Percentiles rank a stretch among this genome's conserved stretches.
These are phyloP conservation scores for Geotrichum australiense DNA, from an alignment of 1,139 yeast genomes.

Conservation along the genomic window DNA sequence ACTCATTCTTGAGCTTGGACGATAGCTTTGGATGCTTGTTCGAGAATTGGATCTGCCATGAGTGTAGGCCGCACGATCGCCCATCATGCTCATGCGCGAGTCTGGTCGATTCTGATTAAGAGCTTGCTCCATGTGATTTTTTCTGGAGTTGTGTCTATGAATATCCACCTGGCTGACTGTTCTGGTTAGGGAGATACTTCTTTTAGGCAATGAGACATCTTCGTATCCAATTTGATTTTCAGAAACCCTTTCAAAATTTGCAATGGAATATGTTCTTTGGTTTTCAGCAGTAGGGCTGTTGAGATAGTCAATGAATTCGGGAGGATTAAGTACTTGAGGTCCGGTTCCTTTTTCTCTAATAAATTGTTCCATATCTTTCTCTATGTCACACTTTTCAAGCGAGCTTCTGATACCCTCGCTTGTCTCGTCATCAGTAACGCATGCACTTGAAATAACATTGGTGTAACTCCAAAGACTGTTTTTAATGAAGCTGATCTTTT, in stretches of 20 bases:
- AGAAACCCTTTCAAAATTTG: conserved; percentile 1
- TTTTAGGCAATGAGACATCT: not conserved
- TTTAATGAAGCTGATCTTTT: conserved; percentile 67
- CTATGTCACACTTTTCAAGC: conserved; percentile 62
- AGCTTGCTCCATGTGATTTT: not conserved
- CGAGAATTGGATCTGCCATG: conserved; percentile 1
- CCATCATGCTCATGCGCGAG: conserved; percentile 1
- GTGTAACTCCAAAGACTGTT: conserved; percentile 78
- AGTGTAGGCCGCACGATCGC: not conserved
- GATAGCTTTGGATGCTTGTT: not conserved
- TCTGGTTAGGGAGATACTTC: not conserved
- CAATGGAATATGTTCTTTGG: conserved; percentile 1
- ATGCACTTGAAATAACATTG: conserved; percentile 64
- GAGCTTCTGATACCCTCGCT: conserved; percentile 63
- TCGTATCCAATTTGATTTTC: not conserved
- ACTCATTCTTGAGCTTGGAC: not conserved
- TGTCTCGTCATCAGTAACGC: conserved; percentile 70
- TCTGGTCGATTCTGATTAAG: not conserved
- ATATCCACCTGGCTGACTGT: conserved; percentile 5
- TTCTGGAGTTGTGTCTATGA: not conserved
- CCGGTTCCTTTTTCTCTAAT: conserved; percentile 61
- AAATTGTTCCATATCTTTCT: conserved; percentile 52
- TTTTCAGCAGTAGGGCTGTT: conserved; percentile 34
- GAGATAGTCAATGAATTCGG: conserved; percentile 45
- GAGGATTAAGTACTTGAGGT: conserved; percentile 49